Evolutionary conservation across 768 basidiomycete genomes (phyloP).

Genomic region (Sarcodon aspratus): DNA sequence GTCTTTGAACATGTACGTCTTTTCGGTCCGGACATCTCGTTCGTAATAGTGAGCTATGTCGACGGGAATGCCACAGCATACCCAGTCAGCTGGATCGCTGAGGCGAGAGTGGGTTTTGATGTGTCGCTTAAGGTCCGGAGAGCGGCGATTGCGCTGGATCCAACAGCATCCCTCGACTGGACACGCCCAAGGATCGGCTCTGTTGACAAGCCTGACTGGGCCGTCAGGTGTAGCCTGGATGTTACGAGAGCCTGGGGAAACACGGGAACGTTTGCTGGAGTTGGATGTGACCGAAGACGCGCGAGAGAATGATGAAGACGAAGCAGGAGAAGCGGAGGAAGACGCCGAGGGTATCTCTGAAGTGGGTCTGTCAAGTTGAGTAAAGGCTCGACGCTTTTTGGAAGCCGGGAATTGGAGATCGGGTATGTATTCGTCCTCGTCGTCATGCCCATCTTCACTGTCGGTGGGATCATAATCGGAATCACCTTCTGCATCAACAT

Average conservation of each 20-base stretch:
- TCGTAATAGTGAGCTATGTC: slow-evolving; percentile 1
- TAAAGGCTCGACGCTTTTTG: neutral
- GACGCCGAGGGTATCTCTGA: neutral
- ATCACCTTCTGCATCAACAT: neutral
- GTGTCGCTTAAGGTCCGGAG: slow-evolving; percentile 12
- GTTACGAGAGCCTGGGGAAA: neutral
- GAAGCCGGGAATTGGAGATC: neutral
- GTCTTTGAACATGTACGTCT: slow-evolving; percentile 4
- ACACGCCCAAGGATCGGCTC: neutral
- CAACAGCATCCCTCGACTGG: slow-evolving; percentile 7
- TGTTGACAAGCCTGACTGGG: neutral
- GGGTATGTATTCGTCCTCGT: neutral
- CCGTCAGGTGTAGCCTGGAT: neutral
- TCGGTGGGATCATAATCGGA: neutral
- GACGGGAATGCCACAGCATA: slow-evolving; percentile 11
- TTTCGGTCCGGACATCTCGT: neutral
- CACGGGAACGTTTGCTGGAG: too few species aligned
- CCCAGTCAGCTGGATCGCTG: slow-evolving; percentile 1
- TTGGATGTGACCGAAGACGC: neutral
- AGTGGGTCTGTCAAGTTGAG: neutral
- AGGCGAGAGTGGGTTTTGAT: slow-evolving; percentile 6
- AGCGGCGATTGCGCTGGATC: slow-evolving; percentile 6
- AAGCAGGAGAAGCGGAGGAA: neutral
- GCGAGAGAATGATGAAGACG: neutral
- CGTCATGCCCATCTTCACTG: neutral